Evolutionary conservation across 768 basidiomycete species (phyloP).

Genomic region (Amylocystis lapponica): DNA sequence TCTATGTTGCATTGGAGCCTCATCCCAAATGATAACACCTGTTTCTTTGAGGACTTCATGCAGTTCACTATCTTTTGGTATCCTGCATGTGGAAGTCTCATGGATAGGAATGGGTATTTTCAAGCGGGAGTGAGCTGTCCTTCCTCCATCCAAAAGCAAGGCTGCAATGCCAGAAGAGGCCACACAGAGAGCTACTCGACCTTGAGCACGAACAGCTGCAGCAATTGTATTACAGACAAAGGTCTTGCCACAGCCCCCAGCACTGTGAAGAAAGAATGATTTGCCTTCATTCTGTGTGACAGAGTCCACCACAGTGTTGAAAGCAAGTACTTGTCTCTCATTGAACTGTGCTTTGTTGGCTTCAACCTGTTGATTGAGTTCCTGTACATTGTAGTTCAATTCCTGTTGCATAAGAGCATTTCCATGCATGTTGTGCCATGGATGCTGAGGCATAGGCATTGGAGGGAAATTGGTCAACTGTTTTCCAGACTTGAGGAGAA

Average conservation of each 20-base stretch:
- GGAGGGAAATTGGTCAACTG: slow-evolving; percentile 18
- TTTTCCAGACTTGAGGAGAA: slow-evolving; percentile 20
- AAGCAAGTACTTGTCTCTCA: slow-evolving; percentile 12
- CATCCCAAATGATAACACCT: slow-evolving; percentile 40
- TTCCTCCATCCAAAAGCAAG: slow-evolving; percentile 36
- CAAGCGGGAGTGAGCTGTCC: slow-evolving; percentile 43
- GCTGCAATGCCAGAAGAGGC: slow-evolving; percentile 47
- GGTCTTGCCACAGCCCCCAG: slow-evolving; percentile 43
- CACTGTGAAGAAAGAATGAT: slow-evolving; percentile 37
- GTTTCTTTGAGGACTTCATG: slow-evolving; percentile 30
- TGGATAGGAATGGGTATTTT: slow-evolving; percentile 37
- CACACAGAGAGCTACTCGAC: slow-evolving; percentile 38
- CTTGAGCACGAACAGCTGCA: slow-evolving; percentile 19
- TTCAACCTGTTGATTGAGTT: not conserved
- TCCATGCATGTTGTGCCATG: slow-evolving; percentile 20
- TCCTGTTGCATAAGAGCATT: slow-evolving; percentile 32
- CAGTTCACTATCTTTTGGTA: slow-evolving; percentile 22
- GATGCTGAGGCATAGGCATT: slow-evolving; percentile 25
- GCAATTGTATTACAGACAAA: slow-evolving; percentile 36
- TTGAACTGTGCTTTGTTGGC: slow-evolving; percentile 8
- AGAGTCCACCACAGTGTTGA: slow-evolving; percentile 13
- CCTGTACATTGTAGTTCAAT: slow-evolving; percentile 19
- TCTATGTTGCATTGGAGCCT: slow-evolving; percentile 33
- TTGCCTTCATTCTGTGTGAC: slow-evolving; percentile 8
- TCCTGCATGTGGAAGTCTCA: slow-evolving; percentile 27